Evolutionary conservation across 2,329 filamentous ascomycete species (phyloP), one percentile per base, ranked within the genome.

Genomic region (Coleophoma cylindrospora): DNA sequence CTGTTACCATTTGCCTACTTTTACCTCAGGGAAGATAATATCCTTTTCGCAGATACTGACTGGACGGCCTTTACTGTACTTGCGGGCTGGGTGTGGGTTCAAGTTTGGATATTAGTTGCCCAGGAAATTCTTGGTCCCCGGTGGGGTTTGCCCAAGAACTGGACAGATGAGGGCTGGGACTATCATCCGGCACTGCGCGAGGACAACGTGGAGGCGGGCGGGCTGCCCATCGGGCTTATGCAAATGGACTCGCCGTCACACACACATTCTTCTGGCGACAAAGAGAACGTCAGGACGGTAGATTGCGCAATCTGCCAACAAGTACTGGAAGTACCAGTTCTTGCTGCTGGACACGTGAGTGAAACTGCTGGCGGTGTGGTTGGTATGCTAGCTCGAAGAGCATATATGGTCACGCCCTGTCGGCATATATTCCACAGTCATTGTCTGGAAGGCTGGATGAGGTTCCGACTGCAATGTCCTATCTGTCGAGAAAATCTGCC

Each of bases 331-430:
- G 90, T 97, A 2, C 89, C 91, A 0, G 85, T 97, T 19, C 71
- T 96, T 33, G 76, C 77, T 46, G 75, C 79, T 1, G 79, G 77
- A 10, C 74, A 75, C 38, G 36, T 3, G 5, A 9, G 15, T 38
- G 74, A 76, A 4, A 61, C 66, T 3, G 65, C 66, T 13, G 70
- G 70, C 41, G 78, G 80, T 33, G 77, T 84, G 51, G 73, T 81
- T 0, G 84, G 84, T 32, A 80, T 96, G 49, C 75, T 97, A 58
- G 87, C 88, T 33, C 76, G 92, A 53, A 80, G 91, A 45, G 77
- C 81, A 59, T 97, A 97, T 70, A 99, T 99, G 94, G 89, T 97
- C 19, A 99, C 94, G 50, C 94, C 94, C 44, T 99, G 94, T 68
- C 76, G 91, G 49, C 94, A 99, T 71, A 91, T 97, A 45, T 99